Conservation (phyloP, 805 yeast species). For the Yarrowia deformans region DNA sequence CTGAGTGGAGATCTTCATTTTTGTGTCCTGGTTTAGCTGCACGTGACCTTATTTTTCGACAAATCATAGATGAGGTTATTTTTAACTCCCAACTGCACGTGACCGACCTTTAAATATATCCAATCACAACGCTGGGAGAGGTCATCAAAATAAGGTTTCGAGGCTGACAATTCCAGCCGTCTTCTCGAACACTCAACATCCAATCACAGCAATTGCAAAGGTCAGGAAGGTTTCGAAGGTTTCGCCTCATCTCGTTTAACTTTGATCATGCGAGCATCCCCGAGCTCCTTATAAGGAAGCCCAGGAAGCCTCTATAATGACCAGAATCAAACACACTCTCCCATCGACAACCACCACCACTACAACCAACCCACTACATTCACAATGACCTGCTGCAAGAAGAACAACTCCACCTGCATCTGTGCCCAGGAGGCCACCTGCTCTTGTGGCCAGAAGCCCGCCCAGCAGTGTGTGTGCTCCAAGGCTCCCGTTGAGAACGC, state of each 20-base stretch:
- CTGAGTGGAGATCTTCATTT: neutral
- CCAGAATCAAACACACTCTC: conserved; percentile 26
- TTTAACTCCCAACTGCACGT: neutral
- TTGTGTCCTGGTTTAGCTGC: neutral
- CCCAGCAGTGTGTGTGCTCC: conserved; percentile 63
- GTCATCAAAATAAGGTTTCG: conserved; percentile 35
- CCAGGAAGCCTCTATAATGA: neutral
- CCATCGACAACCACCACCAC: conserved; percentile 14
- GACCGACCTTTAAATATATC: conserved; percentile 17
- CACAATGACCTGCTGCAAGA: conserved; percentile 54
- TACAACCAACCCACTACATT: neutral
- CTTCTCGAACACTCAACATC: neutral
- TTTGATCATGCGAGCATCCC: conserved; percentile 15
- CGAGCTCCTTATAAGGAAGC: conserved; percentile 22
- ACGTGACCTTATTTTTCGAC: neutral
- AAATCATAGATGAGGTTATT: neutral
- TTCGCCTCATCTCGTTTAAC: conserved; percentile 7
- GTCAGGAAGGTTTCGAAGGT: conserved; percentile 34
- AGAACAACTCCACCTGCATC: conserved; percentile 58
- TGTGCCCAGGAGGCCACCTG: conserved; percentile 67
- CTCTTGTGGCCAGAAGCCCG: conserved; percentile 68
- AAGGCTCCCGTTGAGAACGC: conserved; percentile 61
- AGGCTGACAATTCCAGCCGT: neutral
- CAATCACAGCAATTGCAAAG: conserved; percentile 5
- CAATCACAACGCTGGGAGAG: conserved; percentile 1